Base-by-base conservation (phyloP, 2,329 filamentous ascomycete species). In the Arachnopeziza araneosa region DNA sequence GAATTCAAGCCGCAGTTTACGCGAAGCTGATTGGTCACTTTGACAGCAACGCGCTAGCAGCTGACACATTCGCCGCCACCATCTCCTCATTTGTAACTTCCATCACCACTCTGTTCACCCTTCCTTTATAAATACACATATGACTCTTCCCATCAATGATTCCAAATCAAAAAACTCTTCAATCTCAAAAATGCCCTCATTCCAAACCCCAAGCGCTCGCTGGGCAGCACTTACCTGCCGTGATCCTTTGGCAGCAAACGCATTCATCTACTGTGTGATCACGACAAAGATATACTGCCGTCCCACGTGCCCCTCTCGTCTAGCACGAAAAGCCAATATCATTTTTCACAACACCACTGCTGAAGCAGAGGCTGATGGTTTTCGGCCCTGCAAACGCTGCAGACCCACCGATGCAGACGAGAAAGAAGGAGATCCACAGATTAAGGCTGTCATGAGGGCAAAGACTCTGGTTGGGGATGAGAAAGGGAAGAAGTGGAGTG, bases 271-370 rank as follows among this genome's bases (percentile, higher is more conserved):
- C 70, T 72, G 73, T n/a, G 79, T 82, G 24, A 75, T 72, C 57
- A 77, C 77, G 3, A 81, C 79, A 2, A 73, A 70, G 24, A 78
- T 80, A 53, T 87, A 84, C 72, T 87, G 85, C 69, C 79, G 84
- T 1, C 83, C 84, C 1, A 83, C 78, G 22, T 88, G 85, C 69
- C 79, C 80, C 19, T 82, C 83, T 1, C 79, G 85, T 0, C 78
- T 87, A 14, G 83, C 85, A 1, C 79, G 84, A 1, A 79, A 84
- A 52, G 80, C 82, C 55, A 88, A 88, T 55, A 78, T 87, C 2
- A 70, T 72, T 1, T 88, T 86, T 71, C 84, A 78, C 71, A 69
- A 77, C 19, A 76, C 73, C 0, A 67, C 75, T 0, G 61, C 68
- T 0, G 75, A 79, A 30, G 85, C 85, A 1, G 72, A 73, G 50